Evolutionary conservation across 352 stramenopile species (phyloP).

Genomic region (Phytopythium litorale): DNA sequence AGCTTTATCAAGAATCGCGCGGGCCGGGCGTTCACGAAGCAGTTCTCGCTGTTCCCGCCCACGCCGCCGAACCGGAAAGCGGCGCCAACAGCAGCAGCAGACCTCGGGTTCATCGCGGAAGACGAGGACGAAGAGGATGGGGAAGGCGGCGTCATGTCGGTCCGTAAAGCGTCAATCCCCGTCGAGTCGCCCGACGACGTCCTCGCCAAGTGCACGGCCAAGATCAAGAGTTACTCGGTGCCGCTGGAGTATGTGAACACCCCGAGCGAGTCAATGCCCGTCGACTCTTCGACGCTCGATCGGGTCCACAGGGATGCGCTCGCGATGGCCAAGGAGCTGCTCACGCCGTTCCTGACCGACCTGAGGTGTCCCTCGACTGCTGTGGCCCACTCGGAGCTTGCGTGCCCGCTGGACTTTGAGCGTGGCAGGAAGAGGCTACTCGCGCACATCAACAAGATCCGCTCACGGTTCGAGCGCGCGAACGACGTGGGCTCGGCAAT

Average conservation of each 20-base stretch:
- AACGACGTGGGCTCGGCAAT: constrained; percentile 61
- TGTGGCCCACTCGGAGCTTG: constrained; percentile 33
- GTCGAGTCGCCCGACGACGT: constrained; percentile 38
- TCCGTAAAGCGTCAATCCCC: constrained; percentile 10
- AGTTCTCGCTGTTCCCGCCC: constrained; percentile 46
- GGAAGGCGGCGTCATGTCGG: constrained; percentile 4
- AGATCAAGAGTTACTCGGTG: constrained; percentile 51
- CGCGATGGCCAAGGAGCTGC: constrained; percentile 37
- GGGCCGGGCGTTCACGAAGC: constrained; percentile 58
- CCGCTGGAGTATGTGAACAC: constrained; percentile 51
- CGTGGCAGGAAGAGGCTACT: constrained; percentile 64
- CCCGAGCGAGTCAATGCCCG: constrained; percentile 51
- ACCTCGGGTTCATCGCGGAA: constrained; percentile 40
- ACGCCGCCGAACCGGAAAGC: constrained; percentile 19
- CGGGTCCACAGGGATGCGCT: constrained; percentile 44
- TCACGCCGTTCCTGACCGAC: constrained; percentile 55
- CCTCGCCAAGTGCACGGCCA: constrained; percentile 38
- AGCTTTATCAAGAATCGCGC: constrained; percentile 74
- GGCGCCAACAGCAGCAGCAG: constrained; percentile 2
- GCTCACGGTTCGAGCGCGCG: constrained; percentile 47
- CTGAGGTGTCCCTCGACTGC: constrained; percentile 27
- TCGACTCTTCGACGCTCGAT: constrained; percentile 38
- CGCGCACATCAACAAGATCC: constrained; percentile 34
- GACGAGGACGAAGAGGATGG: constrained; percentile 36
- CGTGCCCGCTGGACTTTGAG: constrained; percentile 40